Base-by-base conservation (phyloP, 2,329 filamentous ascomycete genomes). In the Talaromyces sp. region DNA sequence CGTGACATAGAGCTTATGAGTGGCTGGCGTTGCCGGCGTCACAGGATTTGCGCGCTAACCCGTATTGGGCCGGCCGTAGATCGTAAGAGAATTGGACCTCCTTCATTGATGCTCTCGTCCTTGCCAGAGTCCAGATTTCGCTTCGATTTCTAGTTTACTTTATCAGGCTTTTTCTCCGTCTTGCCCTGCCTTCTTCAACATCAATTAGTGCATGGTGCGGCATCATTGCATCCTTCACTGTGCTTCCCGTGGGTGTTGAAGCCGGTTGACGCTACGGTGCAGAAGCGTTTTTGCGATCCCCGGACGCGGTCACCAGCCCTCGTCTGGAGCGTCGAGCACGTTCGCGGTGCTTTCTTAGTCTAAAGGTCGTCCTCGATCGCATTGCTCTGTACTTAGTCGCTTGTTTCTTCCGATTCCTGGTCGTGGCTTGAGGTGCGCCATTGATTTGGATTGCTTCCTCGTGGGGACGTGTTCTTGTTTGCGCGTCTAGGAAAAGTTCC, bases 231-330 rank as follows among this genome's bases (percentile, higher is more conserved):
- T 28, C 46, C 35, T 37, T 35, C 35, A 12, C 40, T 63, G 60
- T 54, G 37, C 56, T 61, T 58, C 63, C 64, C 63, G 64, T 63
- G 60, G 50, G 31, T 28, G 64, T 64, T 60, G 37, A 58, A 35
- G 21, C 42, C 40, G 31, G 52, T 58, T 18, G 62, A 62, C 44
- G 60, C 56, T 64, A 56, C 62, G 62, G 63, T 66, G 63, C 60
- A 63, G 42, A 63, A 56, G 62, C 63, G 63, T 60, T 57, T 33
- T 60, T 65, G 64, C 59, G 59, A 60, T 59, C 40, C 39, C 62
- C 60, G 18, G 59, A 61, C 59, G 59, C 58, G 58, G 44, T 60
- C 63, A 61, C 58, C 40, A 52, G 59, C 59, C 37, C 44, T 66
- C 60, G 55, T 59, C 59, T 21, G 31, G 50, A 52, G 58, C 25